phyloP scores from a whole-genome alignment of 1,284 basidiomycete species.

The Bondarzewia mesenterica region DNA sequence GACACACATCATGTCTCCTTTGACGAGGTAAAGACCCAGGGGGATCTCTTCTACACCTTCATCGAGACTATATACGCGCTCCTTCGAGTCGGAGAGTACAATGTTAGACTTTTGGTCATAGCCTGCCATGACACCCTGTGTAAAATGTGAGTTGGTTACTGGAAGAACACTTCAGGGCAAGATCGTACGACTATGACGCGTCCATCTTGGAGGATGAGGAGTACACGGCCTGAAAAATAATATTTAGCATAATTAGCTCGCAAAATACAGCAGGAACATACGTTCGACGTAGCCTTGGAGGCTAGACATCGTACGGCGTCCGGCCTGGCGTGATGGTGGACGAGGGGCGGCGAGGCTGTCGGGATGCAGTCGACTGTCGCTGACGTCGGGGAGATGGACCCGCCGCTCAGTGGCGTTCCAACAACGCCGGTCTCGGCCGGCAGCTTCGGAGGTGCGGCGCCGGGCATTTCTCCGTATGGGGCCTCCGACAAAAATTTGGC shows the following conservation, averaged over 20 bases:
- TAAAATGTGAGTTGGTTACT: not conserved
- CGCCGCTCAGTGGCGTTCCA: no score
- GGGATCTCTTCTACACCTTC: conserved; percentile 93
- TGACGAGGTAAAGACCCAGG: conserved; percentile 93
- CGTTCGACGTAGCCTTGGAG: conserved; percentile 83
- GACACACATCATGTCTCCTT: conserved; percentile 93
- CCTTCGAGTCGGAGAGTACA: conserved; percentile 85
- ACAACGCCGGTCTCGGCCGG: no score
- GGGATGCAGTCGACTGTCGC: not conserved
- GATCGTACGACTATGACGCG: conserved; percentile 72
- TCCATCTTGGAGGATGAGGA: conserved; percentile 87
- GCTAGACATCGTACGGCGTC: conserved; percentile 53
- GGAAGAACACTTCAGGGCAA: conserved; percentile 1
- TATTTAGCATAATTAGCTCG: no score
- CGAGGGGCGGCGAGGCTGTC: not conserved
- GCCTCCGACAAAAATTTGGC: no score
- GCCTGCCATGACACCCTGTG: conserved; percentile 82
- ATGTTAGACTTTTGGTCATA: conserved; percentile 92
- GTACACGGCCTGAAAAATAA: conserved; percentile 57
- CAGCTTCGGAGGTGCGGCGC: no score
- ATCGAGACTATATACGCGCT: conserved; percentile 85
- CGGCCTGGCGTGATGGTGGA: conserved; percentile 2
- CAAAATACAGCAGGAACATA: conserved; percentile 31
- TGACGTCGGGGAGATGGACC: not conserved
- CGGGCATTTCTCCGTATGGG: no score